Conservation (phyloP, 768 basidiomycete genomes). For the Pleurotus ostreatus region DNA sequence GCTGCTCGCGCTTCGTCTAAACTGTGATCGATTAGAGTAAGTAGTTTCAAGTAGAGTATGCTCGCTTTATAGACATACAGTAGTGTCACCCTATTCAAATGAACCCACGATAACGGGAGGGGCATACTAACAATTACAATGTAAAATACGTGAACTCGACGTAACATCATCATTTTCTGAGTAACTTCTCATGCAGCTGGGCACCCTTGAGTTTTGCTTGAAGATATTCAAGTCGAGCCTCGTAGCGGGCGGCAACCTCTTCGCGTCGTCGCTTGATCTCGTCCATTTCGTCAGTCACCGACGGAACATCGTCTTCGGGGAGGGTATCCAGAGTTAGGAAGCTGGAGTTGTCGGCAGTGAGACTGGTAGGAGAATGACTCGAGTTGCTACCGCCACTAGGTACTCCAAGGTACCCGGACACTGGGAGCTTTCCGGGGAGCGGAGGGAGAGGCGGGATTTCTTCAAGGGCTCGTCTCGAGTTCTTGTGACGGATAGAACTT, state of each 20-base stretch:
- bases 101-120: too few species aligned
- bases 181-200: constrained; percentile 53
- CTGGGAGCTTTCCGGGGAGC: not conserved
- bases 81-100: too few species aligned
- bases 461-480: constrained; percentile 18
- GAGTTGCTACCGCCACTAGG: constrained; percentile 11
- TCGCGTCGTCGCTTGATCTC: constrained; percentile 63
- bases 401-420: not conserved
- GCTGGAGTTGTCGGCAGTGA: constrained; percentile 12
- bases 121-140: too few species aligned
- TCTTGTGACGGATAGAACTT: constrained; percentile 35
- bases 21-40: too few species aligned
- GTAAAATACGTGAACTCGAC: too few species aligned
- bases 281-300: constrained; percentile 36
- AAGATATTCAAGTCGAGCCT: constrained; percentile 68
- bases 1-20: constrained; percentile 12
- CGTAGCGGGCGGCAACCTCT: constrained; percentile 67
- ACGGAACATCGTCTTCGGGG: constrained; percentile 15
- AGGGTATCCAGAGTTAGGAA: constrained; percentile 2
- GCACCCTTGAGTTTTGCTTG: constrained; percentile 73
- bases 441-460: constrained; percentile 1
- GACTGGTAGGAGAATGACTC: not conserved
- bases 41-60: too few species aligned
- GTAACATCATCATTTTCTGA: constrained; percentile 26
- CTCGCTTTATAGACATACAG: too few species aligned